Evolutionary conservation across 176 grass and related monocot species (phyloP), one percentile per base, ranked within the genome.

Genomic region (Alopecurus myosuroides): DNA sequence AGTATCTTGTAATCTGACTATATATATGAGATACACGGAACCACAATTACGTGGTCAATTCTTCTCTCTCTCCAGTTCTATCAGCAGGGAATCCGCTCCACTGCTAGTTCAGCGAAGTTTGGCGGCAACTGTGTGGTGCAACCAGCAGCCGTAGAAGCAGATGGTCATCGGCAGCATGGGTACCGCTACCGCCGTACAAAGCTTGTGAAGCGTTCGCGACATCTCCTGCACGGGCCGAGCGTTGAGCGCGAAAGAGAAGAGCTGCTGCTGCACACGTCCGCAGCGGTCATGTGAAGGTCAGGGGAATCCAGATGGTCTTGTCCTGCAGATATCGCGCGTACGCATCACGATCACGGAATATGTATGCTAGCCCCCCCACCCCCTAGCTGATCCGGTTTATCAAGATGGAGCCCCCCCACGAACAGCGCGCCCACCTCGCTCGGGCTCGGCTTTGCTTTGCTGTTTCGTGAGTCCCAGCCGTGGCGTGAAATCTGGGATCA

Each of bases 241-340:
- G 55, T 25, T 58, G 0, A 58, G 55, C n/a, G 3, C 5, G 5
- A 39, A 39, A 39, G 36, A 25, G 25, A 58, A 11, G 10, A 19
- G 18, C 17, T 39, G 65, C 28, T 33, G 61, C 29, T 33, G 15
- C 18, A 20, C 33, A 11, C 33, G n/a, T 11, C 10, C 18, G 34
- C 25, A 5, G 12, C 4, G 55, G 77, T 78, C 55, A 30, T 62
- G 37, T 78, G 55, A 20, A 11, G 37, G 26, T 28, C 77, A 62
- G 77, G 76, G n/a, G 55, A 78, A 78, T 78, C 36, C 53, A 79
- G 77, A 61, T 61, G 77, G 39, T 19, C 76, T 58, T 40, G 49
- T 60, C 11, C 3, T 12, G 11, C 4, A 42, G 4, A 42, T 22
- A 61, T 18, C 10, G 55, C 23, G 36, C 15, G 36, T 44, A 61